phyloP scores from a whole-genome alignment of 2,329 filamentous ascomycete species.

The Cordyceps tenuipes region DNA sequence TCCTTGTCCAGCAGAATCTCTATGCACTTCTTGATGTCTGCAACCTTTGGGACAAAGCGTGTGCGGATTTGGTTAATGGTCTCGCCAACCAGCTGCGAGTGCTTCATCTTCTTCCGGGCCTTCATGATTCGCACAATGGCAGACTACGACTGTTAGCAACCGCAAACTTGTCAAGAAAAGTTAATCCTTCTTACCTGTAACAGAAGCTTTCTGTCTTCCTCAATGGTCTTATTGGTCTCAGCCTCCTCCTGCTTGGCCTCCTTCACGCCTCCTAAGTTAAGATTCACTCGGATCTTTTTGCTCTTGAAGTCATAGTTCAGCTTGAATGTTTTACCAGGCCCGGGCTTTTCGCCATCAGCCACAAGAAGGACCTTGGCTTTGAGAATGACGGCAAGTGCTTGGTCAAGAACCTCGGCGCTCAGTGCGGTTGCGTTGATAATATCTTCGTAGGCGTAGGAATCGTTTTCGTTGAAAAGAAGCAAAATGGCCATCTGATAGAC shows the following conservation, averaged over 20 bases:
- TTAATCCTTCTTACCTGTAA: constrained; percentile 67
- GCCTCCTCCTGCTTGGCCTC: constrained; percentile 95
- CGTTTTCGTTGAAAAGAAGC: constrained; percentile 86
- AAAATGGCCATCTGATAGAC: constrained; percentile 97
- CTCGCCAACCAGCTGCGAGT: constrained; percentile 86
- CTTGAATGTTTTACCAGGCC: constrained; percentile 67
- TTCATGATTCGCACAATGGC: constrained; percentile 99
- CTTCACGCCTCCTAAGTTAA: constrained; percentile 90
- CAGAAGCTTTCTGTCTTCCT: constrained; percentile 92
- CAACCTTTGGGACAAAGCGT: constrained; percentile 85
- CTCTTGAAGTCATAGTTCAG: constrained; percentile 95
- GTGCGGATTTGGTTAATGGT: constrained; percentile 91
- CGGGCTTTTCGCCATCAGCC: constrained; percentile 61
- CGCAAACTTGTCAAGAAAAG: not conserved
- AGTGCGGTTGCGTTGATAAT: constrained; percentile 76
- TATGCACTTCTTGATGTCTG: constrained; percentile 99
- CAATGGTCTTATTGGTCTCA: constrained; percentile 98
- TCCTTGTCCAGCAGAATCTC: constrained; percentile 98
- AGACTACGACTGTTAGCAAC: constrained; percentile 52
- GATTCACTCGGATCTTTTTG: constrained; percentile 96
- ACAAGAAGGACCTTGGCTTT: constrained; percentile 86
- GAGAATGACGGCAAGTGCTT: constrained; percentile 74
- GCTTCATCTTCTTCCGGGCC: constrained; percentile 97
- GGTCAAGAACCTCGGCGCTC: constrained; percentile 74
- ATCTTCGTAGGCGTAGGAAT: constrained; percentile 78